Evolutionary conservation across 1,284 basidiomycete species (phyloP).

Genomic region (Cryptococcus jaspeensis): DNA sequence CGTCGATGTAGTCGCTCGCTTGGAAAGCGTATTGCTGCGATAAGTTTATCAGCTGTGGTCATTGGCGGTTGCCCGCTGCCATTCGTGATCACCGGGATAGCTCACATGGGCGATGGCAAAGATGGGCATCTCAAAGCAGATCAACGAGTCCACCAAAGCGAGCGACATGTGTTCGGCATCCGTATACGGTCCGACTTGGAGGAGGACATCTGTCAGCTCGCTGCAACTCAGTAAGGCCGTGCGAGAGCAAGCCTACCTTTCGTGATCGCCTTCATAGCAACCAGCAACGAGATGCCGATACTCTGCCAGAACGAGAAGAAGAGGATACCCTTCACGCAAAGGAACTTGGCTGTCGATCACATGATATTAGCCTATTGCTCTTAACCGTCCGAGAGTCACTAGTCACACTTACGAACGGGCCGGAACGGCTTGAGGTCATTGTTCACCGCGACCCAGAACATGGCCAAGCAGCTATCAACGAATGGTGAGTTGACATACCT

Average conservation of each 20-base stretch:
- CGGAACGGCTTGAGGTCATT: constrained; percentile 83
- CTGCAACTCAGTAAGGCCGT: background rate
- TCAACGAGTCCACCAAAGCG: constrained; percentile 82
- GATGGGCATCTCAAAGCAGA: constrained; percentile 96
- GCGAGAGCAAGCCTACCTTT: constrained; percentile 50
- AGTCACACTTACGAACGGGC: constrained; percentile 54
- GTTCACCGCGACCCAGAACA: constrained; percentile 90
- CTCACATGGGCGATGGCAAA: constrained; percentile 83
- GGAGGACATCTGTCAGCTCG: constrained; percentile 18
- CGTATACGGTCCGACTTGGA: constrained; percentile 75
- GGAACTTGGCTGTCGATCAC: constrained; percentile 74
- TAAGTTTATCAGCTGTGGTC: background rate
- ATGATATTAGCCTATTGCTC: too few species aligned
- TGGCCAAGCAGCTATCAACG: constrained; percentile 73
- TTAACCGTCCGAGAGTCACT: background rate
- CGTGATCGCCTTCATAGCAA: constrained; percentile 73
- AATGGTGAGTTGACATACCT: background rate
- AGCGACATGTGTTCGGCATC: constrained; percentile 88
- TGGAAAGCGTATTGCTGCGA: constrained; percentile 49
- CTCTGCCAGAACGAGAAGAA: constrained; percentile 99
- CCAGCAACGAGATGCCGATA: constrained; percentile 80
- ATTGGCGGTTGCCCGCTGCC: too few species aligned
- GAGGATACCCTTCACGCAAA: constrained; percentile 95
- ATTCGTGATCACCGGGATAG: background rate
- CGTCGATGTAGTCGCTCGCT: constrained; percentile 74